Evolutionary conservation across 352 stramenopile genomes (phyloP).

Genomic region (Globisporangium mamillatum): DNA sequence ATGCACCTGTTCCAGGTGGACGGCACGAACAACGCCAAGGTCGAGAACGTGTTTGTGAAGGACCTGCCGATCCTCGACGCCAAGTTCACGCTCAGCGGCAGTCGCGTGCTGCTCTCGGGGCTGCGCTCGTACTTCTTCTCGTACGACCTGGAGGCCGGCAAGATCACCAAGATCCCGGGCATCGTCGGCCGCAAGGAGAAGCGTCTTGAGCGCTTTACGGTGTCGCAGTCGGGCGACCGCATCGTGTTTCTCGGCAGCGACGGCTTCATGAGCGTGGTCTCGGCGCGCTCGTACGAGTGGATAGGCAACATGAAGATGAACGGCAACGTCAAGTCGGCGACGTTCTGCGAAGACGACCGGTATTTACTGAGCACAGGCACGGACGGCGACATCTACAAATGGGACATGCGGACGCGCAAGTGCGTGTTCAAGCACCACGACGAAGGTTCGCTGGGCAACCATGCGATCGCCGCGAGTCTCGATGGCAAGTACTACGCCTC

Average conservation of each 20-base stretch:
- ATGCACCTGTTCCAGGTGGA: slow-evolving; percentile 92
- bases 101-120: slow-evolving; percentile 89
- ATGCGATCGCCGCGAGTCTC: slow-evolving; percentile 67
- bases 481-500: slow-evolving; percentile 86
- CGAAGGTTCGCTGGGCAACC: slow-evolving; percentile 84
- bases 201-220: slow-evolving; percentile 89
- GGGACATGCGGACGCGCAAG: slow-evolving; percentile 88
- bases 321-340: slow-evolving; percentile 83
- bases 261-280: slow-evolving; percentile 94
- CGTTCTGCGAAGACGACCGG: slow-evolving; percentile 91
- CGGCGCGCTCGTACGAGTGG: slow-evolving; percentile 90
- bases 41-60: slow-evolving; percentile 89
- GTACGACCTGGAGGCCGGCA: slow-evolving; percentile 93
- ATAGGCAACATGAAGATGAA: slow-evolving; percentile 97
- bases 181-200: slow-evolving; percentile 89
- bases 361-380: slow-evolving; percentile 93
- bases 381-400: slow-evolving; percentile 97
- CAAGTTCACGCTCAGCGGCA: slow-evolving; percentile 78
- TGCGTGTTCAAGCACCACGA: slow-evolving; percentile 81
- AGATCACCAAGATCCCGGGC: slow-evolving; percentile 88
- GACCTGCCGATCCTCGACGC: slow-evolving; percentile 88
- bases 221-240: slow-evolving; percentile 84
- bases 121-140: slow-evolving; percentile 95
- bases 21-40: slow-evolving; percentile 82
- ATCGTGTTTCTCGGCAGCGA: slow-evolving; percentile 95